Evolutionary conservation across 176 grass and related monocot species (phyloP).

Genomic region (Carex scoparia): DNA sequence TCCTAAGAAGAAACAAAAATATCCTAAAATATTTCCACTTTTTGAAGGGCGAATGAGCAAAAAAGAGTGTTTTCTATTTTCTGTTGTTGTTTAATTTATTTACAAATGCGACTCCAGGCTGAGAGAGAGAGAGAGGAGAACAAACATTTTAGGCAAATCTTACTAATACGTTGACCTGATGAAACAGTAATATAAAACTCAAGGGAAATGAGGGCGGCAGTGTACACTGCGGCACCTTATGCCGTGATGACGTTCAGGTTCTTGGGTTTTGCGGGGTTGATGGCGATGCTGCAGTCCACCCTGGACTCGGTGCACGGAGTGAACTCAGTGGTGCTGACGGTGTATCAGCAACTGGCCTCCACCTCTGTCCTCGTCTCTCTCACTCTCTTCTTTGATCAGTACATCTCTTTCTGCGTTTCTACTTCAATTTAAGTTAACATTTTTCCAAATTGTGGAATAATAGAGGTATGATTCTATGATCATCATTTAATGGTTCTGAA

Average conservation of each 20-base stretch:
- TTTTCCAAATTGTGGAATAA: background rate
- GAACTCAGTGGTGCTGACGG: slow-evolving; percentile 6
- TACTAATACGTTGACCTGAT: no score
- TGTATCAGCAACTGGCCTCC: slow-evolving; percentile 29
- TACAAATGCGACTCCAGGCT: no score
- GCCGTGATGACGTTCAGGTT: slow-evolving; percentile 2
- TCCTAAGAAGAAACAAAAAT: no score
- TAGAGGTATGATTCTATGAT: no score
- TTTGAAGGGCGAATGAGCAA: no score
- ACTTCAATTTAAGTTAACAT: background rate
- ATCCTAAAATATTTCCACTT: no score
- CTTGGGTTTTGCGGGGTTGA: background rate
- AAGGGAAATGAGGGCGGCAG: background rate
- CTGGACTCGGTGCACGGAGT: slow-evolving; percentile 14
- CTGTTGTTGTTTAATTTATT: no score
- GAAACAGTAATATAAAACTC: no score
- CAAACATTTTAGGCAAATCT: no score
- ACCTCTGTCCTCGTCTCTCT: slow-evolving; percentile 8
- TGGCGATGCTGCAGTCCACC: slow-evolving; percentile 17
- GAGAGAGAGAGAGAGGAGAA: no score
- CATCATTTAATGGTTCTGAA: no score
- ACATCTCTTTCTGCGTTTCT: background rate
- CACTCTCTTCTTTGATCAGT: slow-evolving; percentile 19
- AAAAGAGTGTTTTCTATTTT: no score
- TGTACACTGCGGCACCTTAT: slow-evolving; percentile 1